These are phyloP conservation scores for Alternaria postmessia DNA, from an alignment of 2,329 filamentous ascomycete genomes.

Conservation along the genomic window DNA sequence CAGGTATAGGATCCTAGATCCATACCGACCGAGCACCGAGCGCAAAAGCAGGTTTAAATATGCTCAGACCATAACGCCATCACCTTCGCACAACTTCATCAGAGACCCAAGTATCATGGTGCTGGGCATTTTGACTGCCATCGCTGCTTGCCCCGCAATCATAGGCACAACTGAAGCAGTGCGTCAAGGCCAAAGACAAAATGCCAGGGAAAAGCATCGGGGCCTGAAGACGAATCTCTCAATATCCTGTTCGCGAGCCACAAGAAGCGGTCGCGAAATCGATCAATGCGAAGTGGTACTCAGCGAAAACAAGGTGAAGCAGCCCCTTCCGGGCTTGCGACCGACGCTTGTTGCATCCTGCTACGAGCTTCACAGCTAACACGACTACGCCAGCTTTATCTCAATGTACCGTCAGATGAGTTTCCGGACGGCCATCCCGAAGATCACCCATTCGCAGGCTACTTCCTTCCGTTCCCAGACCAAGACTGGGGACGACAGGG, in stretches of 20 bases:
- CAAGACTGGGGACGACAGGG: slow-evolving; percentile 47
- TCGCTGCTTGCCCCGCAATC: slow-evolving; percentile 53
- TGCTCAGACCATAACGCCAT: not conserved
- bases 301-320: slow-evolving; percentile 52
- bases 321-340: not conserved
- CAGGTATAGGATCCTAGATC: not conserved
- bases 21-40: not conserved
- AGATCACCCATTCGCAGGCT: slow-evolving; percentile 62
- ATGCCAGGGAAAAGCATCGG: slow-evolving; percentile 56
- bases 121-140: slow-evolving; percentile 48
- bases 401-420: slow-evolving; percentile 23
- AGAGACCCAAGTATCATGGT: slow-evolving; percentile 20
- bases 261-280: slow-evolving; percentile 52
- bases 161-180: slow-evolving; percentile 57
- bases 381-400: slow-evolving; percentile 9
- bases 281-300: slow-evolving; percentile 53
- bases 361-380: not conserved
- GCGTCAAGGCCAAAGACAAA: slow-evolving; percentile 56
- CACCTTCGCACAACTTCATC: not conserved
- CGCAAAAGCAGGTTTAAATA: slow-evolving; percentile 19
- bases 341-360: not conserved
- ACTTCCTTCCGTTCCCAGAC: slow-evolving; percentile 65
- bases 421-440: slow-evolving; percentile 21
- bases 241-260: slow-evolving; percentile 51
- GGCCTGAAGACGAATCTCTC: slow-evolving; percentile 56